Base-by-base conservation (phyloP, 108 stramenopile genomes). In the Skeletonema costatum region DNA sequence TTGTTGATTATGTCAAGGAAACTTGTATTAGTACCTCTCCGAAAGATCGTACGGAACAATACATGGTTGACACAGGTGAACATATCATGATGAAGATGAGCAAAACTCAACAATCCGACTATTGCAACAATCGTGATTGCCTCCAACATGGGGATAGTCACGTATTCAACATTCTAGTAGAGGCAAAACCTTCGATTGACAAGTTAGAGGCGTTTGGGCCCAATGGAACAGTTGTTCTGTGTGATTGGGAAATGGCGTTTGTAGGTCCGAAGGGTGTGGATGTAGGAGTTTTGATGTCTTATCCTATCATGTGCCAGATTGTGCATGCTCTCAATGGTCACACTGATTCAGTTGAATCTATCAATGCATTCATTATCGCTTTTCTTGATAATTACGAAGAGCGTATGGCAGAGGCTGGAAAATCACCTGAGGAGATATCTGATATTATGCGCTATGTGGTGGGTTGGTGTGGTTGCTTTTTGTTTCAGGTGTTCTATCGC, bases 81-180 rank as follows among this genome's bases (percentile, higher is more conserved):
- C 0, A 25, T 29, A 65, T 67, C 30, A 42, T 60, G 32, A 66
- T 51, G 44, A 63, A 78, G 36, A 39, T 78, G 16, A 19, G 75
- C 2, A 46, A 86, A 31, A 72, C 31, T 13, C 63, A 35, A 11
- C 44, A 75, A 5, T 48, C 70, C 7, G 60, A 66, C 7, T 78
- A 61, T 48, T 3, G 11, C 14, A 41, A 82, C 46, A 9, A 46
- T 16, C 70, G 41, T 31, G 78, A 80, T 32, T 79, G 82, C 25
- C 67, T 82, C 17, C 60, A 76, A 10, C 87, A 88, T 41, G 44
- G 63, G 4, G 87, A 88, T 77, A 66, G 56, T 60, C 85, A 89
- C 39, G 84, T 78, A 9, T 85, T 89, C 72, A 89, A n/a, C n/a
- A n/a, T n/a, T n/a, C n/a, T n/a, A n/a, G n/a, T n/a, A n/a, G n/a